Conservation (phyloP, 257 asterid genomes). For the Forsythia suspensa region DNA sequence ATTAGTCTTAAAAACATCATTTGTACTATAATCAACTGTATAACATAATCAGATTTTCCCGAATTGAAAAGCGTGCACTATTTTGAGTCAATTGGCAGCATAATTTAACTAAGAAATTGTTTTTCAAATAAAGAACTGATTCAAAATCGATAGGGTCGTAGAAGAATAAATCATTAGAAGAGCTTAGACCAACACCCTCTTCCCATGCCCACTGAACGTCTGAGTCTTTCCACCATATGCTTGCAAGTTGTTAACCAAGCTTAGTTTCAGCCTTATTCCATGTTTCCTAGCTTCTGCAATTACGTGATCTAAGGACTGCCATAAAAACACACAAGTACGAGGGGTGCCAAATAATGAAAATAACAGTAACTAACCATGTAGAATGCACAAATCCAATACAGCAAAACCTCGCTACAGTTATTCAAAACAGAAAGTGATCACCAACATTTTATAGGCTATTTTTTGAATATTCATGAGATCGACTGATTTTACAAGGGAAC, state of each 20-base stretch:
- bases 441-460: background rate
- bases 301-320: conserved; percentile 90
- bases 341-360: conserved; percentile 12
- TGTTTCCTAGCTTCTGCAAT: conserved; percentile 76
- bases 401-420: background rate
- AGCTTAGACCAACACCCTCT: conserved; percentile 87
- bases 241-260: conserved; percentile 92
- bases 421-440: background rate
- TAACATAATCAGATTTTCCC: no score
- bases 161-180: conserved; percentile 96
- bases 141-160: conserved; percentile 86
- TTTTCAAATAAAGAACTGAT: no score
- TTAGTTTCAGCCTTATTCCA: conserved; percentile 77
- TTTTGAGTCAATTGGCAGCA: no score
- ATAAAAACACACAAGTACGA: conserved; percentile 16
- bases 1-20: no score
- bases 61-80: no score
- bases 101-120: no score
- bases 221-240: conserved; percentile 97
- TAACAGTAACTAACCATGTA: background rate
- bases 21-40: no score
- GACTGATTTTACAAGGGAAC: background rate
- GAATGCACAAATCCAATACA: conserved; percentile 9
- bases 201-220: conserved; percentile 99
- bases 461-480: background rate